Conservation (phyloP, 2,329 filamentous ascomycete species). For the Volutella citrinella region DNA sequence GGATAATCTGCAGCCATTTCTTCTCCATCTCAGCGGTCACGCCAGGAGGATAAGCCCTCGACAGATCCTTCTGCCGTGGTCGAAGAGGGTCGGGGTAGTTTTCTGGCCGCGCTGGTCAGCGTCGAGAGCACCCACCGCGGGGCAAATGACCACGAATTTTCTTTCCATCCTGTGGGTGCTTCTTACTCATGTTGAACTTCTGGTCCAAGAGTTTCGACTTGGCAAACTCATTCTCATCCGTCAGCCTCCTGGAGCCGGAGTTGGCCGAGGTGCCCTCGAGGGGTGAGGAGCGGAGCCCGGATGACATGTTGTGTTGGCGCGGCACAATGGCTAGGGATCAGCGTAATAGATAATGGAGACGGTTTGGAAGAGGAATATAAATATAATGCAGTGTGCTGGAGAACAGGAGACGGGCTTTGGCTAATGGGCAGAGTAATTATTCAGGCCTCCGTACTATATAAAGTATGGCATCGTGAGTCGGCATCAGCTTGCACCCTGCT, state of each 20-base stretch:
- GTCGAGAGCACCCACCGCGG: too few relatives aligned
- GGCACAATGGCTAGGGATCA: too few relatives aligned
- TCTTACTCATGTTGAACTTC: constrained; percentile 45
- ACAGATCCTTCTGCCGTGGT: constrained; percentile 30
- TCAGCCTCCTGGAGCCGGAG: constrained; percentile 34
- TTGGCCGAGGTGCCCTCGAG: constrained; percentile 18
- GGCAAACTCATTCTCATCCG: constrained; percentile 41
- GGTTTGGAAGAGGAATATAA: too few relatives aligned
- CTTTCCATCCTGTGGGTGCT: not conserved
- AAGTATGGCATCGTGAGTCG: too few relatives aligned
- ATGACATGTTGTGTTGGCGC: constrained; percentile 16
- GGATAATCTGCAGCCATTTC: constrained; percentile 34
- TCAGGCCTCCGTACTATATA: too few relatives aligned
- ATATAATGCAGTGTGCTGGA: too few relatives aligned
- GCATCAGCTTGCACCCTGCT: too few relatives aligned
- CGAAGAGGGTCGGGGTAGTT: constrained; percentile 46
- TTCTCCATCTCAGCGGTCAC: constrained; percentile 41
- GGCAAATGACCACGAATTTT: too few relatives aligned
- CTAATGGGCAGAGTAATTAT: too few relatives aligned
- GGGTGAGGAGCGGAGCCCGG: constrained; percentile 16
- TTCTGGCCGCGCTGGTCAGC: constrained; percentile 16
- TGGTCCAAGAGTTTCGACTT: constrained; percentile 41
- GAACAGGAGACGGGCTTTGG: too few relatives aligned
- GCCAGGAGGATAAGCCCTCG: constrained; percentile 34
- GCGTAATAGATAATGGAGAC: too few relatives aligned